Evolutionary conservation across 805 yeast species (phyloP), one percentile per base, ranked within the genome.

Genomic region (Kuraishia cidri): DNA sequence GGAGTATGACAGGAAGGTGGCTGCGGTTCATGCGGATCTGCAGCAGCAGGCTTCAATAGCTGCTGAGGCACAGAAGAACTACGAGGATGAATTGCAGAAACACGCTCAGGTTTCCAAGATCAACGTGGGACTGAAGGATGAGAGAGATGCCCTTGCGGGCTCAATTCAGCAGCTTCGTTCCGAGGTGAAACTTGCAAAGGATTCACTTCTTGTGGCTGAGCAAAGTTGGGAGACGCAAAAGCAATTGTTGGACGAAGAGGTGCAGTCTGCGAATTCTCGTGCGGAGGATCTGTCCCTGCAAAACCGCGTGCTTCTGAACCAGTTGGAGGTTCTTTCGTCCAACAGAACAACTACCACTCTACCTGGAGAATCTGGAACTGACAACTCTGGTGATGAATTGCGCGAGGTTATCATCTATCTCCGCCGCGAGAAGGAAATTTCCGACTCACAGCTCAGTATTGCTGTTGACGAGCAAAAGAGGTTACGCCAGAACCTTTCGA

Each of bases 361-460:
- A n/a, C n/a, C n/a, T n/a, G n/a, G n/a, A n/a, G n/a, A n/a, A n/a
- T n/a, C n/a, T n/a, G n/a, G n/a, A n/a, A 10, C 7, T 20, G 23
- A 20, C 23, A 10, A 20, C 10, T 37, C 37, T n/a, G 52, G 46
- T 26, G 45, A 46, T 30, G 67, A 62, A 32, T 46, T 67, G 41
- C 62, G 66, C 26, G 77, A 78, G 40, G 66, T 85, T 18, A 57
- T 86, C 23, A 49, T 65, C 2, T 77, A 69, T 44, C 58, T 86
- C 36, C 77, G 88, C 29, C 74, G 79, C 39, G 94, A 84, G 42
- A 81, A 79, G 45, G 94, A 86, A 40, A 62, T 78, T 4, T 64
- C 77, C 1, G 79, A 75, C 30, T 67, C 75, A 6, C 81, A 77
- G 43, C 58, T 75, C 20, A 72, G 70, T 29, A 57, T 62, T 24